Evolutionary conservation across 2,329 filamentous ascomycete genomes (phyloP).

Genomic region (Curvularia lunata): DNA sequence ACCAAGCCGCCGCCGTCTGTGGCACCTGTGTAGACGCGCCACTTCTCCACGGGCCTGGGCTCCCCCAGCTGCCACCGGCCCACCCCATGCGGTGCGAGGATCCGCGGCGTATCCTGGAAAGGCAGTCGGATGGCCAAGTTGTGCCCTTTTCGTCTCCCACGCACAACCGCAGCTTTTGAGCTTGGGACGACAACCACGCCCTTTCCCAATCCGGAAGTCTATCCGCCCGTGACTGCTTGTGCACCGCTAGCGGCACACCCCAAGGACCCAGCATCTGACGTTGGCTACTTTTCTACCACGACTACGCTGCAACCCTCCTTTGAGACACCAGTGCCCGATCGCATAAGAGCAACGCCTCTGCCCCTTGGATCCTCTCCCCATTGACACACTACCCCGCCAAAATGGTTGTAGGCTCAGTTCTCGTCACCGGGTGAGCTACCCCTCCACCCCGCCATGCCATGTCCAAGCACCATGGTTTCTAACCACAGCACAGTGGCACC

Average conservation of each 20-base stretch:
- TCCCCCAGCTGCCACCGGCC: no score
- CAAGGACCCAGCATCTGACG: slow-evolving; percentile 20
- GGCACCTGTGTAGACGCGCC: background rate
- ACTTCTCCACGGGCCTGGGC: background rate
- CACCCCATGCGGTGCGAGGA: background rate
- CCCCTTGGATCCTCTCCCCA: background rate
- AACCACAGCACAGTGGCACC: slow-evolving; percentile 71
- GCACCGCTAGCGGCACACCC: slow-evolving; percentile 22
- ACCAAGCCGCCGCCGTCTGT: background rate
- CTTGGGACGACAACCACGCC: background rate
- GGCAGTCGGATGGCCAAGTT: background rate
- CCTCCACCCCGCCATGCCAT: slow-evolving; percentile 36
- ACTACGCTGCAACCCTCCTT: slow-evolving; percentile 19
- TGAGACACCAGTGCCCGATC: slow-evolving; percentile 5
- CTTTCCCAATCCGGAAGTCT: slow-evolving; percentile 22
- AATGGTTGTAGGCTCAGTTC: slow-evolving; percentile 85
- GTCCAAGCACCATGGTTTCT: slow-evolving; percentile 13
- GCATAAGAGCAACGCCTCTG: slow-evolving; percentile 1
- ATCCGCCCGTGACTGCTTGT: slow-evolving; percentile 23
- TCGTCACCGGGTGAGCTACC: slow-evolving; percentile 81
- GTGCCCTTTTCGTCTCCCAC: background rate
- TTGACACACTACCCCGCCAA: slow-evolving; percentile 16
- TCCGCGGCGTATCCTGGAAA: background rate
- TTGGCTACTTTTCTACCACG: slow-evolving; percentile 27
- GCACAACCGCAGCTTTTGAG: background rate